These are phyloP conservation scores for Phytophthora pseudosyringae DNA, from an alignment of 352 stramenopile genomes.

Conservation along the genomic window DNA sequence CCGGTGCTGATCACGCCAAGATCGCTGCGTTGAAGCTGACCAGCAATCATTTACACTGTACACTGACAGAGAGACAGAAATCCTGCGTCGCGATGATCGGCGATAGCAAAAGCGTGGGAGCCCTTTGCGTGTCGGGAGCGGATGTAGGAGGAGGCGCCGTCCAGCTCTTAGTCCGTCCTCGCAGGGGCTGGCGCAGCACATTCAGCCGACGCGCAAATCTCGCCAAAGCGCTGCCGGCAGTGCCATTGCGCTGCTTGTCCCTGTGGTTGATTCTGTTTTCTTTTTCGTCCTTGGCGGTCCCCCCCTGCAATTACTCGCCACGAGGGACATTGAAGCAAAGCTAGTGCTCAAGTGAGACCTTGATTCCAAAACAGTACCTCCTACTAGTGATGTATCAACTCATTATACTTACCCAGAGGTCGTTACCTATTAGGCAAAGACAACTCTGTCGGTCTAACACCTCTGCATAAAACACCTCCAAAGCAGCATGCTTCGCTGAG, in stretches of 20 bases:
- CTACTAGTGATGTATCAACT: background rate
- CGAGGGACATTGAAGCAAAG: background rate
- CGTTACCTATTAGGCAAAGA: background rate
- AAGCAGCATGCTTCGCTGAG: background rate
- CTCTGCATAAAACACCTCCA: background rate
- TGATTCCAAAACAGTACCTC: no score
- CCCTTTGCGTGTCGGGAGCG: no score
- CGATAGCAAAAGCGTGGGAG: no score
- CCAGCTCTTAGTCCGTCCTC: no score
- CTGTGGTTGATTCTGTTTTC: constrained; percentile 13
- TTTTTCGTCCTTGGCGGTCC: constrained; percentile 5
- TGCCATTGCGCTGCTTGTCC: constrained; percentile 7
- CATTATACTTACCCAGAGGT: constrained; percentile 8
- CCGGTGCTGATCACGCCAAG: no score
- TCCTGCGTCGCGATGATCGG: background rate
- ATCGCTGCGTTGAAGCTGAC: background rate
- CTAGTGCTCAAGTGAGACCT: no score
- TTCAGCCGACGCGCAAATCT: background rate
- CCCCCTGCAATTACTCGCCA: background rate
- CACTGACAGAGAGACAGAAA: constrained; percentile 2
- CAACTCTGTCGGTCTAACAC: no score
- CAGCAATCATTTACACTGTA: background rate
- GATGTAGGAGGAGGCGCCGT: no score
- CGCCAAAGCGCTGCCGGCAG: background rate
- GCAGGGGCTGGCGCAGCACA: background rate